These are phyloP conservation scores for Nicotiana attenuata DNA, from an alignment of 257 asterid species.

Conservation along the genomic window DNA sequence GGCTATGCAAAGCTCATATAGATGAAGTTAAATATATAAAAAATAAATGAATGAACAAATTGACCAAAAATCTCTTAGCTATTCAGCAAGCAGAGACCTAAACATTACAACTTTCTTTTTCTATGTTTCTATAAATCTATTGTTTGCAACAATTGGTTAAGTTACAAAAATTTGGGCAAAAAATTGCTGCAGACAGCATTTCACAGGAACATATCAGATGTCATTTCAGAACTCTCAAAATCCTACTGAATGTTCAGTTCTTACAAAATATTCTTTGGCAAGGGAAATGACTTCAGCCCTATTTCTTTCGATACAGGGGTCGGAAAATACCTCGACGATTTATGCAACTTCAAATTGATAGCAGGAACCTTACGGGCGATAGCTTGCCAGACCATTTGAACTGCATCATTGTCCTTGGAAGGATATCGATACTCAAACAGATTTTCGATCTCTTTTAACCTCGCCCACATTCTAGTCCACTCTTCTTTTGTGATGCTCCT, in stretches of 20 bases:
- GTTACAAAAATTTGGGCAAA: neutral
- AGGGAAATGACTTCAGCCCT: constrained; percentile 20
- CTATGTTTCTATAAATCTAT: neutral
- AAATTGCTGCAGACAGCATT: neutral
- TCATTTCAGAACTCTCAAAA: neutral
- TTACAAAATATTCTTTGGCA: constrained; percentile 59
- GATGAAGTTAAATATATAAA: neutral
- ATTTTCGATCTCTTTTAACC: constrained; percentile 48
- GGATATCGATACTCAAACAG: constrained; percentile 54
- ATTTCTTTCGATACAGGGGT: constrained; percentile 17
- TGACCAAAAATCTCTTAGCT: neutral
- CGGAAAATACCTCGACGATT: constrained; percentile 25
- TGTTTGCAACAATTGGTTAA: constrained; percentile 1
- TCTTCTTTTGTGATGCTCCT: constrained; percentile 43
- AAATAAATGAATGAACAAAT: neutral
- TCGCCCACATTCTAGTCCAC: constrained; percentile 66
- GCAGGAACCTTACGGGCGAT: constrained; percentile 51
- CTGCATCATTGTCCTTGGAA: constrained; percentile 54
- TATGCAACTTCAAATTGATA: constrained; percentile 34
- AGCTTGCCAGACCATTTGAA: constrained; percentile 79
- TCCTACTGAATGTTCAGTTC: neutral
- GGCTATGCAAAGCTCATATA: neutral
- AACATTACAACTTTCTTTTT: neutral
- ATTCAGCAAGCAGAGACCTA: neutral
- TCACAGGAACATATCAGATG: neutral